Base-by-base conservation (phyloP, 495 filamentous ascomycete species). In the Patellaria atrata region DNA sequence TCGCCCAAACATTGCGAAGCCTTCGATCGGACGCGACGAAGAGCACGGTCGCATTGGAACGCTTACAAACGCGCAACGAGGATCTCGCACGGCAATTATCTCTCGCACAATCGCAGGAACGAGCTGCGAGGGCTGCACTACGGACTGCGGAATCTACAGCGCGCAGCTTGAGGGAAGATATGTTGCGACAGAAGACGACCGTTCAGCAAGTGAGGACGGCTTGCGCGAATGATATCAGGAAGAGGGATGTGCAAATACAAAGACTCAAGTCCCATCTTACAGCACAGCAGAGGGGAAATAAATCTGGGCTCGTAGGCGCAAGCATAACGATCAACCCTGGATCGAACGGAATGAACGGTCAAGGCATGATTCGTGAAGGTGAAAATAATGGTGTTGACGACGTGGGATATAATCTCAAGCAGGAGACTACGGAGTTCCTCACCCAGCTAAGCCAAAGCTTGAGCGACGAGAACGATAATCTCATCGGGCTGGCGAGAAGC, bases 371-470 rank as follows among this genome's bases (percentile, higher is more conserved):
- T 5, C 30, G 43, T 18, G 48, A 46, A 42, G 57, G 62, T 7
- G 61, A 63, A 2, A 62, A 57, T 17, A 52, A 61, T 1, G 64
- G 66, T 17, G 52, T 74, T 1, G 60, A 65, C 16, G 66, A 70
- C 28, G 70, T 73, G 0, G 69, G 62, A 23, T 84, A 89, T 55
- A 80, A 71, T 46, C 54, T 96, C 39, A 70, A 73, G 35, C 70
- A 79, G 44, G 91, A 96, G 59, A 94, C 89, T 4, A 86, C 83
- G 13, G 80, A 83, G 30, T 96, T 94, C 53, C 61, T 97, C 28
- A 92, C 89, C 1, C 73, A 86, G 49, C 58, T 96, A 38, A 82
- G 82, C 14, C 82, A 85, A 59, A 75, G 73, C 11, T 59, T 96
- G 22, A 92, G 85, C 44, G 85, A 94, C 45, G 89, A 97, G 55